Conservation (phyloP, 2,329 filamentous ascomycete genomes). For the Sporothrix variecibatus region DNA sequence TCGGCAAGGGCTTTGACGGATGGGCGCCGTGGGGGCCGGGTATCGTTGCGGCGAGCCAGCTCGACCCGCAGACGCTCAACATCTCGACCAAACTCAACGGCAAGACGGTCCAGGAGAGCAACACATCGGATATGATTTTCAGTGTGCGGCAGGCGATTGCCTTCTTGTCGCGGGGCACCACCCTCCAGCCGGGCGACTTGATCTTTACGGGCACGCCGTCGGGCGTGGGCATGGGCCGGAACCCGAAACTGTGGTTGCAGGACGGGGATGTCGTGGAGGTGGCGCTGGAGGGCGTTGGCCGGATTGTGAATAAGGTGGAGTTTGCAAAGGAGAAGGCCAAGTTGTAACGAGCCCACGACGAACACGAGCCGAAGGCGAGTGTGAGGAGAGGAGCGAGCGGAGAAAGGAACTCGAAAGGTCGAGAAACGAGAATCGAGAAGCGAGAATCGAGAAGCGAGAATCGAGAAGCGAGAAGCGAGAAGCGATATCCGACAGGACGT, state of each 20-base stretch:
- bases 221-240: slow-evolving; percentile 70
- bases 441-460: background rate
- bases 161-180: slow-evolving; percentile 63
- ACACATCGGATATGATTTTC: slow-evolving; percentile 65
- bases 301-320: slow-evolving; percentile 55
- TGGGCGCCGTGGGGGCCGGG: slow-evolving; percentile 75
- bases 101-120: slow-evolving; percentile 56
- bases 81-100: slow-evolving; percentile 64
- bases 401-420: background rate
- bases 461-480: background rate
- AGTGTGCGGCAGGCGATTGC: slow-evolving; percentile 59
- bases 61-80: slow-evolving; percentile 57
- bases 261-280: slow-evolving; percentile 72
- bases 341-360: slow-evolving; percentile 32
- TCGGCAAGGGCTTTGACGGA: slow-evolving; percentile 74
- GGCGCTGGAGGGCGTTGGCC: slow-evolving; percentile 65
- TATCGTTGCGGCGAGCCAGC: slow-evolving; percentile 59
- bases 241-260: slow-evolving; percentile 67
- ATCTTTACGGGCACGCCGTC: slow-evolving; percentile 70
- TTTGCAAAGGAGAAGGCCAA: slow-evolving; percentile 43
- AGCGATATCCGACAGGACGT: background rate
- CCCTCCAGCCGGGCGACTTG: slow-evolving; percentile 63
- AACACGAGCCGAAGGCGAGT: background rate
- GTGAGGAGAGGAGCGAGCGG: background rate
- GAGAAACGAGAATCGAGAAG: background rate